Base-by-base conservation (phyloP, 371 early-diverging fungal species). In the Quaeritorhiza haematococci region DNA sequence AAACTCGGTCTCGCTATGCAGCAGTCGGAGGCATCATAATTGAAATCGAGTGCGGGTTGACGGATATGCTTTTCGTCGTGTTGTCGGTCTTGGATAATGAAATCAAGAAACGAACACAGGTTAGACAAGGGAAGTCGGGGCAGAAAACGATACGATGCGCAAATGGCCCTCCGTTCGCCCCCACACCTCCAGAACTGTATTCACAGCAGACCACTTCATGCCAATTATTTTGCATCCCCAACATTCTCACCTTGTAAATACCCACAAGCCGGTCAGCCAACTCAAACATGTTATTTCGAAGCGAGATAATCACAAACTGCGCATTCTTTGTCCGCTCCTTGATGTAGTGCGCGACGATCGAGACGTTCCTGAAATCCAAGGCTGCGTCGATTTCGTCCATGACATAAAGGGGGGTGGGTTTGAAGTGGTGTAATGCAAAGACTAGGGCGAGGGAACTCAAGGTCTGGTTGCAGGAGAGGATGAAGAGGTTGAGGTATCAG, bases 381-480 rank as follows among this genome's bases (percentile, higher is more conserved):
- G 99, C 99, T 0, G 99, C 99, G 72, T 99, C 99, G 63, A 99
- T 99, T 74, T 99, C 99, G 76, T 99, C 99, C 99, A 99, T 98
- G 21, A 99, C 94, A 74, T 99, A 99, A 23, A 99, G 78, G 15
- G 99, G 98, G 8, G 98, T 98, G 1, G 99, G 99, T 63, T 94
- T 96, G 83, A 89, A 99, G 70, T 94, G 96, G 71, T 99, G 99
- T 47, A 99, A 81, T 0, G 99, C 99, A 84, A 99, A 99, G 13
- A 99, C 98, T 33, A 99, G 83, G 1, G 99, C 96, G 33, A 99
- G 79, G 19, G 98, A 98, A 67, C 92, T 91, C 33, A 99, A 76
- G 0, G 99, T 99, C 90, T 91, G 50, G 19, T 26, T 6, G n/a
- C 26, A 13, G 26, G 13, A 33, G 19, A 53, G 35, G 19, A 69